A percentile compares a stretch with the other conserved stretches of the same genome.
Evolutionary conservation across 306 rosid genomes (phyloP).

Genomic region (Erythrophleum fordii): DNA sequence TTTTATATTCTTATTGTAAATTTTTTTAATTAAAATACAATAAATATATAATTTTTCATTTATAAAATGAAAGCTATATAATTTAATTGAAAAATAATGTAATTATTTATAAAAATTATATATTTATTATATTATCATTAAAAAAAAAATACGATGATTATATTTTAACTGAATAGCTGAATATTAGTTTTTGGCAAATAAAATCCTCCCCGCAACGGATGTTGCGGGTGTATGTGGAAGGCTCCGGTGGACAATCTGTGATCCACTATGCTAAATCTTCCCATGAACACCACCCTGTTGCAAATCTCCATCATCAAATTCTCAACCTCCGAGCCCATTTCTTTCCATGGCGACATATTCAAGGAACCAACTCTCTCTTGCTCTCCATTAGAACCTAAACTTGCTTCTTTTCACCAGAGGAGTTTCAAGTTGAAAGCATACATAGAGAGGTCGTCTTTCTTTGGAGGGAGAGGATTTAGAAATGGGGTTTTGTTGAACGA

Average conservation of each 20-base stretch:
- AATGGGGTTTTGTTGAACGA: slow-evolving; percentile 37
- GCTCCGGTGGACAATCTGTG: not conserved
- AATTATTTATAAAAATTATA: too few species aligned
- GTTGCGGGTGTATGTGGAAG: not conserved
- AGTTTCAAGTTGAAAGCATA: slow-evolving; percentile 41
- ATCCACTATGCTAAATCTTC: slow-evolving; percentile 17
- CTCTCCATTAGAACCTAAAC: slow-evolving; percentile 24
- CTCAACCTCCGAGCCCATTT: slow-evolving; percentile 38
- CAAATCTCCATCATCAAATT: slow-evolving; percentile 39
- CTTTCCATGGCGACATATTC: slow-evolving; percentile 32
- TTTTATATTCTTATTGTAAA: too few species aligned
- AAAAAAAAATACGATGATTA: too few species aligned
- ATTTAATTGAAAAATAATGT: too few species aligned
- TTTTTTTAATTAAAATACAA: too few species aligned
- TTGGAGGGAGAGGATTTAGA: slow-evolving; percentile 15
- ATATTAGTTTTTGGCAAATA: too few species aligned
- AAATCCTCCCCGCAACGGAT: not conserved
- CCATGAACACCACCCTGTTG: slow-evolving; percentile 40
- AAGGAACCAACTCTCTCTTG: slow-evolving; percentile 40
- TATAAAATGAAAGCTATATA: too few species aligned
- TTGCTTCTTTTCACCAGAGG: slow-evolving; percentile 32
- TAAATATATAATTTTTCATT: too few species aligned
- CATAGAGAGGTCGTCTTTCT: slow-evolving; percentile 29
- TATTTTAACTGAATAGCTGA: too few species aligned
- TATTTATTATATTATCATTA: too few species aligned